Conservation (phyloP, 2,329 filamentous ascomycete species). For the Nothomitra cinnamomea region DNA sequence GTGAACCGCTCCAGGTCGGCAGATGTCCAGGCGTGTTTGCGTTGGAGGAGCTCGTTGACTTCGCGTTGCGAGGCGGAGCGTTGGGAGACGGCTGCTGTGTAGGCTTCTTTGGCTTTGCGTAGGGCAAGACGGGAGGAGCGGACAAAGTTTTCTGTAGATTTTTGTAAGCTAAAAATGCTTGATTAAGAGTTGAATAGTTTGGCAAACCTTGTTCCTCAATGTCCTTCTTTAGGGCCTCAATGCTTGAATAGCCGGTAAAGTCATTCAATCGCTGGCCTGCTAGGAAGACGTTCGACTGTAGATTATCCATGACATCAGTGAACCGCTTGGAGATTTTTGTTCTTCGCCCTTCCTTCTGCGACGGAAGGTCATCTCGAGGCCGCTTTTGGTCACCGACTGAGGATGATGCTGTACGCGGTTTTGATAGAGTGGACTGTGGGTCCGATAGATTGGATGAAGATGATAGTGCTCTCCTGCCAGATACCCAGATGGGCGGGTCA, state of each 20-base stretch:
- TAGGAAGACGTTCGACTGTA: slow-evolving; percentile 70
- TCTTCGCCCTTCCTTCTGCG: slow-evolving; percentile 33
- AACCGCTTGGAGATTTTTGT: slow-evolving; percentile 44
- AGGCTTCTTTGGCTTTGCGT: slow-evolving; percentile 52
- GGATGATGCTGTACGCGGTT: slow-evolving; percentile 24
- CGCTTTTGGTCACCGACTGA: slow-evolving; percentile 16
- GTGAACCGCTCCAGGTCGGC: slow-evolving; percentile 89
- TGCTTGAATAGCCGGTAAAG: slow-evolving; percentile 83
- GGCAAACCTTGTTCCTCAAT: slow-evolving; percentile 48
- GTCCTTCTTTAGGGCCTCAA: slow-evolving; percentile 66
- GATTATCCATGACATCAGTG: slow-evolving; percentile 65
- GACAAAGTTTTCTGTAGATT: slow-evolving; percentile 32
- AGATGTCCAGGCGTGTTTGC: slow-evolving; percentile 84
- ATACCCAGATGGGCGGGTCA: not conserved
- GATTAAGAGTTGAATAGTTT: not conserved
- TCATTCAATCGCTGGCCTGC: slow-evolving; percentile 84
- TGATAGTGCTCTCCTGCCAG: not conserved
- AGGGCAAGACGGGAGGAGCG: slow-evolving; percentile 43
- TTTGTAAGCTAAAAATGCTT: not conserved
- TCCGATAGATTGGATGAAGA: not conserved
- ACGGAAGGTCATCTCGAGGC: slow-evolving; percentile 27
- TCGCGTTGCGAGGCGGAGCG: slow-evolving; percentile 86
- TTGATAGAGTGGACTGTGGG: slow-evolving; percentile 10
- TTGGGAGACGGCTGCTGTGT: slow-evolving; percentile 68
- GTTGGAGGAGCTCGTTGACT: slow-evolving; percentile 81